phyloP scores from a whole-genome alignment of 371 early-diverging fungal genomes.

The Umbelopsis sp. region DNA sequence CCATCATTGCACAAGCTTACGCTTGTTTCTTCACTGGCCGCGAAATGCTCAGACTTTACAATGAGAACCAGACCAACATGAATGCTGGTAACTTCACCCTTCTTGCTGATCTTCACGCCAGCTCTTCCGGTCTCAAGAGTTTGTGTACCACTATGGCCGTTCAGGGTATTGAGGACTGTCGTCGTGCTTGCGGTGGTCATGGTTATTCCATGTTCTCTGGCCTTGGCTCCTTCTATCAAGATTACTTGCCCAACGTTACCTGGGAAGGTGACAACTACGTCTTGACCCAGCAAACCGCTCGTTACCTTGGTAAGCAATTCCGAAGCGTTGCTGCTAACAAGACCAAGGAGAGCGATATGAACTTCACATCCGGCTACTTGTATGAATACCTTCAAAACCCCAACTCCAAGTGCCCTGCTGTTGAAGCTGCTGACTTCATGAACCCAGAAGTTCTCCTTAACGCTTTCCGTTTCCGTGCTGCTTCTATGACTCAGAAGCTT shows the following conservation, averaged over 20 bases:
- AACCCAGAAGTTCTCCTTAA: constrained; percentile 65
- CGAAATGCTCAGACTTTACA: constrained; percentile 66
- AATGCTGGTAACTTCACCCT: constrained; percentile 51
- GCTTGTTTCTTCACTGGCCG: constrained; percentile 73
- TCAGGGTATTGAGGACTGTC: constrained; percentile 80
- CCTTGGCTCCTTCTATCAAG: constrained; percentile 71
- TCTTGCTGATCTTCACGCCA: constrained; percentile 85
- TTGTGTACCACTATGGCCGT: constrained; percentile 76
- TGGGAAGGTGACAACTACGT: constrained; percentile 84
- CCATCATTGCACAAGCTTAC: constrained; percentile 72
- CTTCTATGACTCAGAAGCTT: constrained; percentile 55
- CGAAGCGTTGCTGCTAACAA: constrained; percentile 57
- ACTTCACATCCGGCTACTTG: constrained; percentile 57
- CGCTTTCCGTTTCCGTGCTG: constrained; percentile 72
- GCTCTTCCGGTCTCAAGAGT: constrained; percentile 83
- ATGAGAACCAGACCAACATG: constrained; percentile 61
- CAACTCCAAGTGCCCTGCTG: constrained; percentile 57
- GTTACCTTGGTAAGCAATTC: constrained; percentile 67
- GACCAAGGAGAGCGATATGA: constrained; percentile 50
- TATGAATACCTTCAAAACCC: constrained; percentile 54
- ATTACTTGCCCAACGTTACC: constrained; percentile 65
- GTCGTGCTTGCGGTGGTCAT: constrained; percentile 81
- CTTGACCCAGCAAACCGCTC: constrained; percentile 76
- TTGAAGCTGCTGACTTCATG: constrained; percentile 50
- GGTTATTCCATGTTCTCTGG: constrained; percentile 82